Evolutionary conservation across 805 yeast genomes (phyloP).

Genomic region (Kodamaea fukazawae): DNA sequence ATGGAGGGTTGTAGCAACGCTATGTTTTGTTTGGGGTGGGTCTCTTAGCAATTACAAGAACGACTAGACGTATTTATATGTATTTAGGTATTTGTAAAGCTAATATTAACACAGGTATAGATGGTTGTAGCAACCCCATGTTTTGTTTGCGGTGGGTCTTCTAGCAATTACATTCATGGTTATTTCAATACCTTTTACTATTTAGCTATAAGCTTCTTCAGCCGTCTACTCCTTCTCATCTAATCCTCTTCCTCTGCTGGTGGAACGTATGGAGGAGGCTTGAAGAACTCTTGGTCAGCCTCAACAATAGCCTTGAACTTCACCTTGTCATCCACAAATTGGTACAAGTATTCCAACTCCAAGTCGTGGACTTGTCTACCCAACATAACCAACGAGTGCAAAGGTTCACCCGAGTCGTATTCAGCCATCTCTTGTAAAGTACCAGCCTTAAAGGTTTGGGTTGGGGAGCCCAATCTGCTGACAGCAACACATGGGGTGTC

Average conservation of each 20-base stretch:
- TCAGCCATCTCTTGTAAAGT: conserved; percentile 72
- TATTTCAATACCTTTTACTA: not conserved
- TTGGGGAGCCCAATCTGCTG: conserved; percentile 85
- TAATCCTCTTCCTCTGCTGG: conserved; percentile 25
- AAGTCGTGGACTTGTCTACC: conserved; percentile 94
- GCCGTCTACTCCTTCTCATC: not conserved
- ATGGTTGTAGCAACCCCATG: too few relatives aligned
- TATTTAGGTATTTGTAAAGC: not conserved
- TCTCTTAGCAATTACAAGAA: conserved; percentile 2
- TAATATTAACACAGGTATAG: not conserved
- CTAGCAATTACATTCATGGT: conserved; percentile 1
- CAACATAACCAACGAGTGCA: conserved; percentile 85
- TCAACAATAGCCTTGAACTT: conserved; percentile 41
- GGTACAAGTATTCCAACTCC: conserved; percentile 80
- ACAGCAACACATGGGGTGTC: conserved; percentile 93
- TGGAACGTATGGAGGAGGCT: conserved; percentile 68
- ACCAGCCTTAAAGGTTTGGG: conserved; percentile 80
- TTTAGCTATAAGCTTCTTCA: not conserved
- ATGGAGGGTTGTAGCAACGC: too few relatives aligned
- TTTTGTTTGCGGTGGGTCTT: conserved; percentile 1
- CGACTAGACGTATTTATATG: not conserved
- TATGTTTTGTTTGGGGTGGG: too few relatives aligned
- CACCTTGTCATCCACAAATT: conserved; percentile 63
- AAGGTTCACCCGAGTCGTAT: conserved; percentile 91
- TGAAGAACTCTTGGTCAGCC: conserved; percentile 65